Percentiles rank a stretch among this genome's conserved stretches.
These are phyloP conservation scores for Periglandula ipomoeae DNA, from an alignment of 2,329 filamentous ascomycete genomes.

Conservation along the genomic window DNA sequence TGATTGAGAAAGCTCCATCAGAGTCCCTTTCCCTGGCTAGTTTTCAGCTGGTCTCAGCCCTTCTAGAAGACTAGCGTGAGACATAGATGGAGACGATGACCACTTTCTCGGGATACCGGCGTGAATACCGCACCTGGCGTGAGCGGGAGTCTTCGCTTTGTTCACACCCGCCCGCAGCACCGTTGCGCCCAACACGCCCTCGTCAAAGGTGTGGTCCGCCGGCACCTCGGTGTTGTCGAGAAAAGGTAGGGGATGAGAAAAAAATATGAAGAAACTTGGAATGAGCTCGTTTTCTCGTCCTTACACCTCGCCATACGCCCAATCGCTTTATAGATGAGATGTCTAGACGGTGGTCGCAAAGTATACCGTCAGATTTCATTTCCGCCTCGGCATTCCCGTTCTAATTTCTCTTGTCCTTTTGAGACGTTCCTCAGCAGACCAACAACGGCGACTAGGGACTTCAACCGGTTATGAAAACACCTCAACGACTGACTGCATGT, in stretches of 20 bases:
- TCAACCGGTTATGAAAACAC: not conserved
- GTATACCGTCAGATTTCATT: not conserved
- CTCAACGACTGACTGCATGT: not conserved
- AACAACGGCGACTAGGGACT: not conserved
- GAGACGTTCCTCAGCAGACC: not conserved
- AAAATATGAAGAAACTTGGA: slow-evolving; percentile 5
- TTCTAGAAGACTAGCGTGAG: slow-evolving; percentile 11
- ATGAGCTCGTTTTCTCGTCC: not conserved
- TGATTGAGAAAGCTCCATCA: not conserved
- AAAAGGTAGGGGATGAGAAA: not conserved
- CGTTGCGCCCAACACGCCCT: not conserved
- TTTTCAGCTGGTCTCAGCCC: slow-evolving; percentile 2
- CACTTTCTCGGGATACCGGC: slow-evolving; percentile 4
- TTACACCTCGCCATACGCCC: not conserved
- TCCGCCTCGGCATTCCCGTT: not conserved
- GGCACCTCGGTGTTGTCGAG: not conserved
- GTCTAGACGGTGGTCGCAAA: not conserved
- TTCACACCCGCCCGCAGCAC: not conserved
- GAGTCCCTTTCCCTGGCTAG: not conserved
- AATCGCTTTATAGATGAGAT: not conserved
- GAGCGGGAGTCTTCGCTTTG: not conserved
- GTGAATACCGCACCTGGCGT: not conserved
- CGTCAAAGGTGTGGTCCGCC: slow-evolving; percentile 2
- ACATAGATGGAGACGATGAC: slow-evolving; percentile 6
- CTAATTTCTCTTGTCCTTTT: not conserved